These are phyloP conservation scores for Monilinia fructicola DNA, from an alignment of 2,329 filamentous ascomycete species.

Conservation along the genomic window DNA sequence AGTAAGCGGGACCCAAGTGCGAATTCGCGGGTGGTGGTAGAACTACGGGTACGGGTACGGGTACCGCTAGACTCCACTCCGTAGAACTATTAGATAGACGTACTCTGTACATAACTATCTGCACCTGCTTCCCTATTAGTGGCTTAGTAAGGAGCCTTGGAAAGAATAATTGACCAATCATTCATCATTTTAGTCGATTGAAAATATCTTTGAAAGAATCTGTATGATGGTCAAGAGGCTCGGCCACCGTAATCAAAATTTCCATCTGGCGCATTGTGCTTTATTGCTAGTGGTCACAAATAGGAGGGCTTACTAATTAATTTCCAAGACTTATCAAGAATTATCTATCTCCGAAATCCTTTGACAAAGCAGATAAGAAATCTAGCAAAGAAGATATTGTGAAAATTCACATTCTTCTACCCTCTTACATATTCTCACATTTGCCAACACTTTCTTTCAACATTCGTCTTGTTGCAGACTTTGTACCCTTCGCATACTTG, in stretches of 20 bases:
- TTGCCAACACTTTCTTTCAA: neutral
- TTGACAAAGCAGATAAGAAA: slow-evolving; percentile 13
- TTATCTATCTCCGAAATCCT: slow-evolving; percentile 11
- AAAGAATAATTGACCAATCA: neutral
- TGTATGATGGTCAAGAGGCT: neutral
- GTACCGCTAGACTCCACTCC: no score
- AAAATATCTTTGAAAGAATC: neutral
- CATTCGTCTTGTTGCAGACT: neutral
- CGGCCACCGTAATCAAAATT: neutral
- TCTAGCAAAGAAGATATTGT: slow-evolving; percentile 4
- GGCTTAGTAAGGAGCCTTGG: no score
- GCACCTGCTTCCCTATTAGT: no score
- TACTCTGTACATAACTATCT: no score
- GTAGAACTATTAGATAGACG: no score
- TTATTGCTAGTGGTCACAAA: neutral
- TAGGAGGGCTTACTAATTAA: slow-evolving; percentile 15
- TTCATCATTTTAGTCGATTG: no score
- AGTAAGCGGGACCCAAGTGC: no score
- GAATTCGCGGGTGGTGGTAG: no score
- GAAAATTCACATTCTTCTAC: slow-evolving; percentile 1
- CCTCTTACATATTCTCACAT: neutral
- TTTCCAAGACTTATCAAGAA: slow-evolving; percentile 23
- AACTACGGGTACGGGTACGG: no score
- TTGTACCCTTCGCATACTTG: no score
- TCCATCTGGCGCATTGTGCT: neutral